Base-by-base conservation (phyloP, 2,329 filamentous ascomycete species). In the Ascocoryne sarcoides region DNA sequence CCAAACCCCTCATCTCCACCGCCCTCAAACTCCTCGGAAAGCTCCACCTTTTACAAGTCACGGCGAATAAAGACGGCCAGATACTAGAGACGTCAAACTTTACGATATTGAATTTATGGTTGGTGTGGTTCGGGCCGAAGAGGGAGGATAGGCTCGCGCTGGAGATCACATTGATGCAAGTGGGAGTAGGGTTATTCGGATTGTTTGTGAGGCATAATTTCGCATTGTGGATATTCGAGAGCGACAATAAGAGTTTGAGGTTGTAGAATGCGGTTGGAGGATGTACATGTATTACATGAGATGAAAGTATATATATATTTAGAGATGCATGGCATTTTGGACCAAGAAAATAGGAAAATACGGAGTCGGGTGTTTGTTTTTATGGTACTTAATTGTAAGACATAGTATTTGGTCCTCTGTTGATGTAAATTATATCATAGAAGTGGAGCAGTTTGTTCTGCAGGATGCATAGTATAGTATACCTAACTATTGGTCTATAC, bases 41-140 rank as follows among this genome's bases (percentile, higher is more conserved):
- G 47, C 58, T 95, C 41, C 72, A 69, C 46, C 67, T 96, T 37
- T 60, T 95, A 40, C 71, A 76, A 34, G 66, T 95, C 31, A 76
- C 70, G 44, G 73, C 70, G 37, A 79, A 90, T 56, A 69, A 77
- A 26, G 65, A 80, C 40, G 85, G 84, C 7, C 65, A 71, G 50
- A 82, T 96, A 53, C 67, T 77, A 17, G 83, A 92, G 63, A 90
- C 81, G 15, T 87, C 79, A 49, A 98, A 98, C 62, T 73, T 98
- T 48, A 98, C 92, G 7, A 75, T 98, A 35, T 70, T 98, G 51
- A 98, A 98, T 60, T 72, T 98, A 41, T 98, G 90, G 90, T 69
- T 98, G 47, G 85, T 96, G 37, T 94, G 88, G 85, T 82, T 89
- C 60, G 92, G 92, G 0, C 89, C 92, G 2, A 75, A 94, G 70